phyloP scores from a whole-genome alignment of 2,329 filamentous ascomycete species.

The Rhynchosporium agropyri region DNA sequence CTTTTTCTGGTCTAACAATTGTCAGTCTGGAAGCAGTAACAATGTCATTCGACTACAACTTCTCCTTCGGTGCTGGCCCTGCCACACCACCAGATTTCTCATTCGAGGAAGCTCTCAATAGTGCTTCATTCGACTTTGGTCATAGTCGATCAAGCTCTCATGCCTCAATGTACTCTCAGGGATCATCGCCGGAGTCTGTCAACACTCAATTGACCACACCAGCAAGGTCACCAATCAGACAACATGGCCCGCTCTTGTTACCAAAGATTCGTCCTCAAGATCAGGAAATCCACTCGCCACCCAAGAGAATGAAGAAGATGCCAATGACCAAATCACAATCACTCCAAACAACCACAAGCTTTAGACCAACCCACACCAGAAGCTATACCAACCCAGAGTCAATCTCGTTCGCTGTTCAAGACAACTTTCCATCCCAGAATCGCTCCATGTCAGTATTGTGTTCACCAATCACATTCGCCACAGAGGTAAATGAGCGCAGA shows the following conservation, averaged over 20 bases:
- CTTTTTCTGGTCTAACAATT: slow-evolving; percentile 22
- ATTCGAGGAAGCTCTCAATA: slow-evolving; percentile 60
- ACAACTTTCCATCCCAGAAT: slow-evolving; percentile 37
- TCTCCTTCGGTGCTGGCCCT: slow-evolving; percentile 51
- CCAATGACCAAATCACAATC: slow-evolving; percentile 30
- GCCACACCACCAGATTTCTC: slow-evolving; percentile 54
- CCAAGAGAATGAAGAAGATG: slow-evolving; percentile 60
- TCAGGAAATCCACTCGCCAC: slow-evolving; percentile 67
- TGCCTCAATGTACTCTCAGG: slow-evolving; percentile 62
- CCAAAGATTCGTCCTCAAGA: slow-evolving; percentile 88
- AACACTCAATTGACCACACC: slow-evolving; percentile 72
- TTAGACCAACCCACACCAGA: slow-evolving; percentile 54
- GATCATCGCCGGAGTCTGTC: slow-evolving; percentile 70
- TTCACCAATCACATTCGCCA: slow-evolving; percentile 39
- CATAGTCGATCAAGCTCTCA: slow-evolving; percentile 45
- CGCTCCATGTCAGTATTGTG: slow-evolving; percentile 40
- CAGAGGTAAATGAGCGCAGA: slow-evolving; percentile 53
- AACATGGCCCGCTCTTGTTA: slow-evolving; percentile 77
- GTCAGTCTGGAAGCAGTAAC: slow-evolving; percentile 60
- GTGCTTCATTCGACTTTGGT: slow-evolving; percentile 52
- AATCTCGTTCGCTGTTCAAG: slow-evolving; percentile 44
- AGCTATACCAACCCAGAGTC: slow-evolving; percentile 65
- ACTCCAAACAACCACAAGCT: slow-evolving; percentile 40
- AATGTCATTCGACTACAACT: slow-evolving; percentile 64
- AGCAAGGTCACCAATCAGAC: slow-evolving; percentile 70